Base-by-base conservation (phyloP, 2,329 filamentous ascomycete genomes). In the Aspergillus udagawae region DNA sequence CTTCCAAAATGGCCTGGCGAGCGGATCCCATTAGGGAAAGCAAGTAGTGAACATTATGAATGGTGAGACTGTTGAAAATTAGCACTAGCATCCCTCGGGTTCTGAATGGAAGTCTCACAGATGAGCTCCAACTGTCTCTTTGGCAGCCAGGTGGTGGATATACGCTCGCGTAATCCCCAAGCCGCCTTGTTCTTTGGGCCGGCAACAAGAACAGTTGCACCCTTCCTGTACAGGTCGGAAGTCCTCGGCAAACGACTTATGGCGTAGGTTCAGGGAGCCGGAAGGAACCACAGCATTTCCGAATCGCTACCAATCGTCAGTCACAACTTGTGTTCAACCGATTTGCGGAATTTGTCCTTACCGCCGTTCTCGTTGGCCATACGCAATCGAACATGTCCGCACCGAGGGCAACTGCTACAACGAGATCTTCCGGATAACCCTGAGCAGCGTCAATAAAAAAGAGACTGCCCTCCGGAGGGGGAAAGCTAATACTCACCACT, bases 331-430 rank as follows among this genome's bases (percentile, higher is more conserved):
- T 4, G 38, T 7, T 32, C 10, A 38, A 2, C 17, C 4, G 35
- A 23, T 21, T 32, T 41, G 6, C n/a, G 10, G 44, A 38, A 35
- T 20, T 52, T 38, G 32, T 14, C 70, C 81, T 70, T 76, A 85
- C 83, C 7, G 94, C 94, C 38, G 94, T 99, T 54, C 94, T 83
- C 4, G 94, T 97, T 1, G 94, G 95, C 94, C 94, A 99, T 6
- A 99, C 94, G 70, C 95, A 99, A 76, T 99, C 94, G 72, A 99
- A 99, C 94, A 99, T 99, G 76, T 99, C 94, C 51, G 94, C 94
- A 3, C 94, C 94, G 0, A 99, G 82, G 1, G 94, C 94, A 3
- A 97, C 87, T 53, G 91, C 95, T 42, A 99, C 92, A 1, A 99
- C 85, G 55, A 99, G 80, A 70, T 99, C 94, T 77, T 97, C 94